Evolutionary conservation across 1,139 yeast species (phyloP).

Genomic region (Saccharomyces hybrid): DNA sequence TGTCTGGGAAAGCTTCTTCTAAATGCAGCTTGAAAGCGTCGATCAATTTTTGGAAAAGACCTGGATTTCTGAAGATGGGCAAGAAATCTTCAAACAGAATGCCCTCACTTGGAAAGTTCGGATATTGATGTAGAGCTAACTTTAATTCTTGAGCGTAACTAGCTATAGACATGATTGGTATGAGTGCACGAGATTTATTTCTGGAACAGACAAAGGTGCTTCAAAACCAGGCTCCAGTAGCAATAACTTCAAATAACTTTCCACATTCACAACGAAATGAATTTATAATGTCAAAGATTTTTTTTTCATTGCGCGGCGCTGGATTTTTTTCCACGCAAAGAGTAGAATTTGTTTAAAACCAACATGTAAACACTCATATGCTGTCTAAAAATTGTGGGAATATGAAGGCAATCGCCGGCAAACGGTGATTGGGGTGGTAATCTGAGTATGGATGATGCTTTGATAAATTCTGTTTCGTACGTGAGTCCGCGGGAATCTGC

Average conservation of each 20-base stretch:
- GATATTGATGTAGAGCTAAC: constrained; percentile 69
- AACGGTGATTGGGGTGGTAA: constrained; percentile 1
- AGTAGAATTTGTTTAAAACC: background rate
- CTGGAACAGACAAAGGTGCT: background rate
- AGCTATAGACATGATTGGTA: constrained; percentile 27
- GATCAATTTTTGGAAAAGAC: constrained; percentile 68
- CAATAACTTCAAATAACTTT: background rate
- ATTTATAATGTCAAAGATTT: constrained; percentile 5
- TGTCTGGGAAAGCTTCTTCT: constrained; percentile 42
- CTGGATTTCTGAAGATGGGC: constrained; percentile 84
- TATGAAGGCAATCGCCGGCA: background rate
- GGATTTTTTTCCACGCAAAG: background rate
- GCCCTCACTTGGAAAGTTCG: constrained; percentile 92
- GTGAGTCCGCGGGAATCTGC: constrained; percentile 7
- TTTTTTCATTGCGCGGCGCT: background rate
- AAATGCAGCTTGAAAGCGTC: constrained; percentile 75
- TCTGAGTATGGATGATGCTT: background rate
- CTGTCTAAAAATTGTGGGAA: background rate
- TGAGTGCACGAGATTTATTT: background rate
- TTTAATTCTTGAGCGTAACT: constrained; percentile 53
- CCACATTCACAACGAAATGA: constrained; percentile 1
- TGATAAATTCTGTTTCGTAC: background rate
- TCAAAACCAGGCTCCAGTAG: background rate
- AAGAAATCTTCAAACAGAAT: constrained; percentile 89
- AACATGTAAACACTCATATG: background rate